phyloP scores from a whole-genome alignment of 2,329 filamentous ascomycete genomes.

The Apiospora rasikravindrae region DNA sequence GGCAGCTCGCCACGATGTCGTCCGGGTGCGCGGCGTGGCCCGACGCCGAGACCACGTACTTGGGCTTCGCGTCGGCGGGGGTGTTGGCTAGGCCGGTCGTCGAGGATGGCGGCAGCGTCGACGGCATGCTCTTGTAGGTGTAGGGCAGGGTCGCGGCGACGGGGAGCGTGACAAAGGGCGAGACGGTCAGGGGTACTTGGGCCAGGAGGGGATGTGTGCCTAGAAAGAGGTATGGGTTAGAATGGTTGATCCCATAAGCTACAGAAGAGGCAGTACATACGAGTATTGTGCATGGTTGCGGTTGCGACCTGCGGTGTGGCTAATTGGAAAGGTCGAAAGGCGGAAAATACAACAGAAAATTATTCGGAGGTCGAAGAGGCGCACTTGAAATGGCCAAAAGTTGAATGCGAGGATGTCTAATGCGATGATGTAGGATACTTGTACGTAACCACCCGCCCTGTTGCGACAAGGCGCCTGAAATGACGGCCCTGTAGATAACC shows the following conservation, averaged over 20 bases:
- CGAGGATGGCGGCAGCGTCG: conserved; percentile 75
- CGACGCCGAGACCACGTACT: conserved; percentile 78
- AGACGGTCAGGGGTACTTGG: conserved; percentile 91
- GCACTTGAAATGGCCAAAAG: not conserved
- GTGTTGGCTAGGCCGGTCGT: conserved; percentile 56
- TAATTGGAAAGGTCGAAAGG: not conserved
- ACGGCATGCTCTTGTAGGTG: conserved; percentile 90
- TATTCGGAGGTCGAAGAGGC: not conserved
- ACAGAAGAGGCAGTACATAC: conserved; percentile 30
- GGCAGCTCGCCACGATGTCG: conserved; percentile 83
- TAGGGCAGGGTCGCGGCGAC: conserved; percentile 91
- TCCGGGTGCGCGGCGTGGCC: conserved; percentile 86
- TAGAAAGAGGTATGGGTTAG: conserved; percentile 38
- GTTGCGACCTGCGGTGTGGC: conserved; percentile 21
- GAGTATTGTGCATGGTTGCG: conserved; percentile 46
- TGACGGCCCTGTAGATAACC: conserved; percentile 16
- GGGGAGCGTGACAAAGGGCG: conserved; percentile 90
- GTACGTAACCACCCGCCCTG: not conserved
- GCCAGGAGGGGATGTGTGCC: conserved; percentile 86
- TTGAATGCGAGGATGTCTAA: not conserved
- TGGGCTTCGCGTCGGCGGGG: conserved; percentile 54
- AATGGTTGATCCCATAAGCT: not conserved
- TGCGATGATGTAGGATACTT: not conserved
- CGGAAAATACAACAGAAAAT: not conserved
- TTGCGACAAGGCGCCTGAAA: conserved; percentile 13